Evolutionary conservation across 2,329 filamentous ascomycete genomes (phyloP), one percentile per base, ranked within the genome.

Genomic region (Alternaria dauci): DNA sequence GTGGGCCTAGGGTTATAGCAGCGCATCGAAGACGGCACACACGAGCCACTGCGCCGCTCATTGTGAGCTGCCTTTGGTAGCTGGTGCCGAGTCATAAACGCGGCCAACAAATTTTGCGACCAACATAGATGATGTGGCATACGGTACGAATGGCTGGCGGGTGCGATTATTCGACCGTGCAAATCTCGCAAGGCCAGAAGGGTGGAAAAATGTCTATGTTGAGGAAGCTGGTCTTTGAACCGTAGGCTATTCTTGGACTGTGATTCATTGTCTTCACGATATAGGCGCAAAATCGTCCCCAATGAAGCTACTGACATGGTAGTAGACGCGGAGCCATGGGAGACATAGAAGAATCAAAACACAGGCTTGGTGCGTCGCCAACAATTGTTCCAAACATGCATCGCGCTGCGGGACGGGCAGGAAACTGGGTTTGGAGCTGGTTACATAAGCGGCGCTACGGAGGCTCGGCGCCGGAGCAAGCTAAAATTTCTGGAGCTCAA

Each of bases 401-500:
- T 46, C 14, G 12, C 18, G 20, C 18, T 42, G 39, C 11, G 38
- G 28, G 9, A 18, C 53, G n/a, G 30, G 25, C 8, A 39, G 38
- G 18, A 11, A 25, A 25, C 23, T 25, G 30, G 23, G 20, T 23
- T 23, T 18, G 47, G 25, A 25, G 23, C 18, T 26, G 23, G n/a
- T 66, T 65, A 68, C 50, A 44, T 68, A 58, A 68, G 36, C 63
- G 16, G 34, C 66, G 61, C 66, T 68, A 68, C 63, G 66, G 59
- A 68, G 59, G 53, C 52, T 65, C 65, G 56, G 63, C 59, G 58
- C 66, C 66, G 63, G 36, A 25, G 23, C 25, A 48, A 62, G 64
- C 66, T 65, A 71, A 72, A 67, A 71, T 71, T 71, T 72, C 70
- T 64, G 58, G 58, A 65, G 63, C 66, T 48, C 64, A 62, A 63